Percentiles rank a stretch among this genome's conserved stretches.
phyloP scores from a whole-genome alignment of 78 protist genomes.

The Isochrysis galbana region DNA sequence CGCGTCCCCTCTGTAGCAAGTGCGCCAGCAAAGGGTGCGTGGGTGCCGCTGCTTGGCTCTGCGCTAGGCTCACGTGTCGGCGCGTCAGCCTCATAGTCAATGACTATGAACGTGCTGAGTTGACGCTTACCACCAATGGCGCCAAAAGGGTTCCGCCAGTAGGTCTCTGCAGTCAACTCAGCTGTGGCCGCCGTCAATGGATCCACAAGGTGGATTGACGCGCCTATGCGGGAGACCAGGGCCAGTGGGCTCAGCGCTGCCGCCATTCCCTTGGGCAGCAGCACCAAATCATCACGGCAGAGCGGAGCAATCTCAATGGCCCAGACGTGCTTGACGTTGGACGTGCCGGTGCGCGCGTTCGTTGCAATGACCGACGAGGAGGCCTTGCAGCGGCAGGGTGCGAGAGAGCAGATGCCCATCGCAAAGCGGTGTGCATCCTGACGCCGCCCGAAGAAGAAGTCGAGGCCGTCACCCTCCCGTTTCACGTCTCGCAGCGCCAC shows the following conservation, averaged over 20 bases:
- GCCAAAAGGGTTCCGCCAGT: not conserved
- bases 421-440: conserved; percentile 78
- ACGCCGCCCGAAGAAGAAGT: conserved; percentile 77
- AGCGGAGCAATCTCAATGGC: conserved; percentile 93
- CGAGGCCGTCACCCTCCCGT: conserved; percentile 88
- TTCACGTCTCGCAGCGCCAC: conserved; percentile 70
- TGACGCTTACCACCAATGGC: not conserved
- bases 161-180: not conserved
- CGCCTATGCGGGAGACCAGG: not conserved
- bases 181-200: not conserved
- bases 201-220: not conserved
- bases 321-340: conserved; percentile 80
- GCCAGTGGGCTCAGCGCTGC: not conserved
- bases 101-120: not conserved
- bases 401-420: conserved; percentile 72
- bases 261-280: conserved; percentile 74
- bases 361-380: conserved; percentile 73
- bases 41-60: too few species aligned
- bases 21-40: too few species aligned
- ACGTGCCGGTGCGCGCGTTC: conserved; percentile 85
- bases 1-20: too few species aligned
- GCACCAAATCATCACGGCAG: conserved; percentile 92
- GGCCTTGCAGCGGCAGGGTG: conserved; percentile 47
- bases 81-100: not conserved
- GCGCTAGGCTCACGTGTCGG: too few species aligned